A percentile compares a stretch with the other conserved stretches of the same genome.
These are phyloP conservation scores for Castanea sativa DNA, from an alignment of 306 rosid genomes.

Conservation along the genomic window DNA sequence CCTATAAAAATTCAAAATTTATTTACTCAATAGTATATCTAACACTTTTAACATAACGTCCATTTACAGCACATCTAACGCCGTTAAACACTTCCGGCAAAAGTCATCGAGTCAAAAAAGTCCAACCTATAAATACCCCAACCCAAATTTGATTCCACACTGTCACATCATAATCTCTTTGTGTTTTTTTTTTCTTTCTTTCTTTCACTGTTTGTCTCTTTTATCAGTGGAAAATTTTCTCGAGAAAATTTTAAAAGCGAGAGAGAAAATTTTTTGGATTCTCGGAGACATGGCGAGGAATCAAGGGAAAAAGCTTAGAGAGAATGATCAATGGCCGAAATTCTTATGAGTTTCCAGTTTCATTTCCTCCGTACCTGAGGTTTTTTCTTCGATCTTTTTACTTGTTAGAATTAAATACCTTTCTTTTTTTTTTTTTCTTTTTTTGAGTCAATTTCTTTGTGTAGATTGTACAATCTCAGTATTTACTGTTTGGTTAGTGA, in stretches of 20 bases:
- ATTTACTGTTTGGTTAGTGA: conserved; percentile 6
- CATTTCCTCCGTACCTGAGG: conserved; percentile 28
- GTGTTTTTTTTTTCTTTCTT: not conserved
- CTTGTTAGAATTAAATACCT: conserved; percentile 25
- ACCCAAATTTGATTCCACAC: not conserved
- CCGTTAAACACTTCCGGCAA: conserved; percentile 1
- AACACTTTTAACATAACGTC: too few relatives aligned
- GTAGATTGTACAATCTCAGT: not conserved
- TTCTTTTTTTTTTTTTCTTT: not conserved
- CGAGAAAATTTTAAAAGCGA: not conserved
- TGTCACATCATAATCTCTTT: not conserved
- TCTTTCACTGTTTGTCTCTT: not conserved
- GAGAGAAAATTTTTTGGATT: conserved; percentile 8
- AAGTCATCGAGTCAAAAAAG: not conserved
- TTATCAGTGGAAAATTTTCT: not conserved
- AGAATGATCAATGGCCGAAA: conserved; percentile 10
- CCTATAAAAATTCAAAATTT: too few relatives aligned
- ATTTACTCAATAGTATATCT: too few relatives aligned
- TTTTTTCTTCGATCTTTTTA: conserved; percentile 28
- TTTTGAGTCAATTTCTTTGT: not conserved
- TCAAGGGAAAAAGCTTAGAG: not conserved
- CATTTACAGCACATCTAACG: not conserved
- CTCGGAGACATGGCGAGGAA: conserved; percentile 9
- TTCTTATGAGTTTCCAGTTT: not conserved
- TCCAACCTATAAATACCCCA: not conserved